Evolutionary conservation across 2,329 filamentous ascomycete species (phyloP), one percentile per base, ranked within the genome.

Genomic region (Aspergillus sp.): DNA sequence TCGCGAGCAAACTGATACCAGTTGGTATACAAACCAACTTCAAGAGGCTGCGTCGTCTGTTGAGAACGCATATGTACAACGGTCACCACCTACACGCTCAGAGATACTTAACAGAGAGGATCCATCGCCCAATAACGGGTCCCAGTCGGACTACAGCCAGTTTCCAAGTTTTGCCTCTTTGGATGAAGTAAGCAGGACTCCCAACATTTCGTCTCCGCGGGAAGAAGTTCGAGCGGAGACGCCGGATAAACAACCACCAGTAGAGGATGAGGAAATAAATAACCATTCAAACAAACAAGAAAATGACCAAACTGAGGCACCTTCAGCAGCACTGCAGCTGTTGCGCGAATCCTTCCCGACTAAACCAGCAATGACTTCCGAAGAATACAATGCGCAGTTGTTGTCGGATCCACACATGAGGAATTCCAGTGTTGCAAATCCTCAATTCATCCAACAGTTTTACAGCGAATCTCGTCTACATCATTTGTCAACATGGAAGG

Each of bases 401-500:
- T 82, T 99, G 3, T 86, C 90, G 2, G 92, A 98, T 70, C 92
- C 95, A 2, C 88, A 88, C 36, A 87, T 96, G 68, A 86, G 91
- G 61, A 95, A 96, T 70, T 92, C 92, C 0, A 96, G 93, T 1
- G 92, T 92, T 1, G 90, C 92, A 8, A 96, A 99, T 66, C 95
- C 96, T 0, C 88, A 95, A 38, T 99, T 99, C 62, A 81, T 99
- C 1, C 90, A 94, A 64, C 93, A 98, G 63, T 99, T 91, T 71
- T 99, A 98, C 72, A 90, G 92, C 4, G 93, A 98, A 77, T 98
- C 94, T 62, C 89, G 95, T 23, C 82, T 99, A 19, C 96, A 99
- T 75, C 95, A 99, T 72, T 80, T 99, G 0, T 97, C 94, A 0
- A 92, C 91, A 1, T 98, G 95, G 96, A 99, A 98, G 80, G 90